Evolutionary conservation across 768 basidiomycete genomes (phyloP).

Genomic region (Leccinum subtestaceum): DNA sequence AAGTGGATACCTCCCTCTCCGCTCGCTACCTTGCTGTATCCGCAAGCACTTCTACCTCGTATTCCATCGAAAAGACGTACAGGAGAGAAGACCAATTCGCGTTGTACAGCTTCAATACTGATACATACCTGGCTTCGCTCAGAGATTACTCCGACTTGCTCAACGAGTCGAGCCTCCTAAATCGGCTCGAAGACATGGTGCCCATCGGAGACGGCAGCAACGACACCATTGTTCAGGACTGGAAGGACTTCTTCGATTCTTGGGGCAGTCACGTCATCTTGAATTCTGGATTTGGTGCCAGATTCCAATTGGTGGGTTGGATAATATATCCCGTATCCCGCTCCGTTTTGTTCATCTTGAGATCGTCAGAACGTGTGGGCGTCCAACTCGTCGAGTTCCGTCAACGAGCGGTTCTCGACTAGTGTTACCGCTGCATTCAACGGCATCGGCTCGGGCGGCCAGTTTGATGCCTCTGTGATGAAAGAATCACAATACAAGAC

Average conservation of each 20-base stretch:
- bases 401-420: constrained; percentile 5
- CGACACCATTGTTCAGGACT: background rate
- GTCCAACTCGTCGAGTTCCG: constrained; percentile 6
- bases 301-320: background rate
- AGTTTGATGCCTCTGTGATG: no score
- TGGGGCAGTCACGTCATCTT: constrained; percentile 5
- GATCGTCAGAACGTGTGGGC: constrained; percentile 6
- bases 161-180: background rate
- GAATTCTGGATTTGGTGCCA: constrained; percentile 1
- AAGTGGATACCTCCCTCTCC: background rate
- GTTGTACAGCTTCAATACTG: constrained; percentile 18
- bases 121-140: constrained; percentile 10
- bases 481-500: no score
- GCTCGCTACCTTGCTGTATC: constrained; percentile 11
- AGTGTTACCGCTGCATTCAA: background rate
- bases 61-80: constrained; percentile 11
- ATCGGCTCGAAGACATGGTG: background rate
- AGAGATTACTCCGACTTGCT: constrained; percentile 8
- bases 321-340: background rate
- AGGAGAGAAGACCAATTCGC: constrained; percentile 15
- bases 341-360: background rate
- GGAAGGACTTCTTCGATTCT: constrained; percentile 3
- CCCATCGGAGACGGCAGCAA: constrained; percentile 6
- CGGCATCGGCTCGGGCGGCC: no score
- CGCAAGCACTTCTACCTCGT: constrained; percentile 12